Evolutionary conservation across 257 asterid species (phyloP), one percentile per base, ranked within the genome.

Genomic region (Prunella vulgaris): DNA sequence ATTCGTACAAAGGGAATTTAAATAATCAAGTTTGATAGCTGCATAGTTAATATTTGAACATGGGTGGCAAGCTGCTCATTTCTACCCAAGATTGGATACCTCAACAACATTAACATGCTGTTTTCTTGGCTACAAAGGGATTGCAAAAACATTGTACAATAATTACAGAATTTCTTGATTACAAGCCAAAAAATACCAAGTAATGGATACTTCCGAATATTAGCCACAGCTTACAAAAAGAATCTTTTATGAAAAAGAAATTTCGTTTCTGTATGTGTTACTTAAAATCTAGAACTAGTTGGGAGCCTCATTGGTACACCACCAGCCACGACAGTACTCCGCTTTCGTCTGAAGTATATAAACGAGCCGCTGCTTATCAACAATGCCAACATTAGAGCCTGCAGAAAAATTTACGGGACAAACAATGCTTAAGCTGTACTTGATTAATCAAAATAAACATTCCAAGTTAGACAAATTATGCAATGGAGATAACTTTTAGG

Each of bases 291-390:
- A 78, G 89, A 80, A 82, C 54, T 88, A 27, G 83, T 83, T 9
- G 97, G 90, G 73, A 87, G 81, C 81, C 96, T 87, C 42, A 82
- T 80, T 62, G 84, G 84, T 25, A 77, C 87, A 35, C 80, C 88
- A 24, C 83, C 82, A 18, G 93, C 83, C 2, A 59, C 51, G 25
- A 77, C 68, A 75, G 73, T 71, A 15, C 78, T 64, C 76, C 91
- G 84, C 79, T 74, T 87, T 72, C 85, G 81, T 79, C 84, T 87
- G 78, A 76, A 79, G 84, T 80, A 88, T 58, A 93, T 86, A 61
- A 88, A 83, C 0, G 97, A 88, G 73, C 98, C 95, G 64, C 98
- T 88, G 64, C 86, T 53, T 44, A 90, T 44, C 75, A 90, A 84
- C 84, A 87, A 79, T 38, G 81, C 89, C 74, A 87, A 1, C 86